Percentiles rank a stretch among this genome's conserved stretches.
phyloP scores from a whole-genome alignment of 1,139 yeast genomes.

The Pichia sp. region DNA sequence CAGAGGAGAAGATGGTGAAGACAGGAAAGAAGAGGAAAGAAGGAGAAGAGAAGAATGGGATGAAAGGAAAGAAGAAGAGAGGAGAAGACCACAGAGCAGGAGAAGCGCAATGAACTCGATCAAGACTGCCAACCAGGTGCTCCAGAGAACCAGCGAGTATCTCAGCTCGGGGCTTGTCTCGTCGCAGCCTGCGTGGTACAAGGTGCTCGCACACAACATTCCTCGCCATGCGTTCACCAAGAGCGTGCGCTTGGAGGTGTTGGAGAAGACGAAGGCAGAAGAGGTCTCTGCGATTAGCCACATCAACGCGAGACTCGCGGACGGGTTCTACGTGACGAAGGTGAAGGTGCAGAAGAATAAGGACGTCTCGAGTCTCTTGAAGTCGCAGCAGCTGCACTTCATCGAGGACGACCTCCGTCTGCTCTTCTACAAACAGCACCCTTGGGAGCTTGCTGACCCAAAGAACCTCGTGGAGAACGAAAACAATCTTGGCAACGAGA shows the following conservation, averaged over 20 bases:
- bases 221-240: conserved; percentile 56
- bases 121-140: conserved; percentile 55
- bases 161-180: conserved; percentile 60
- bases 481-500: conserved; percentile 48
- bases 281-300: conserved; percentile 16
- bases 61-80: neutral
- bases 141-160: conserved; percentile 72
- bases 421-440: conserved; percentile 86
- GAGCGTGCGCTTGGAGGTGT: conserved; percentile 25
- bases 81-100: neutral
- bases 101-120: conserved; percentile 27
- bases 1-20: conserved; percentile 11
- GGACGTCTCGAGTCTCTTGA: conserved; percentile 33
- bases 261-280: conserved; percentile 20
- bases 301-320: conserved; percentile 11
- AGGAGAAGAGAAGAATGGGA: neutral
- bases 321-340: conserved; percentile 51
- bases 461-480: conserved; percentile 72
- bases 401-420: conserved; percentile 81
- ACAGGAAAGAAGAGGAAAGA: neutral
- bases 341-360: conserved; percentile 25
- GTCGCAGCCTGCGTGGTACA: conserved; percentile 81
- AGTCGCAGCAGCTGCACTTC: conserved; percentile 60
- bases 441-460: conserved; percentile 98
- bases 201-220: conserved; percentile 75